Evolutionary conservation across 345 rosid species (phyloP), one percentile per base, ranked within the genome.

Genomic region (Rhodamnia rubescens): DNA sequence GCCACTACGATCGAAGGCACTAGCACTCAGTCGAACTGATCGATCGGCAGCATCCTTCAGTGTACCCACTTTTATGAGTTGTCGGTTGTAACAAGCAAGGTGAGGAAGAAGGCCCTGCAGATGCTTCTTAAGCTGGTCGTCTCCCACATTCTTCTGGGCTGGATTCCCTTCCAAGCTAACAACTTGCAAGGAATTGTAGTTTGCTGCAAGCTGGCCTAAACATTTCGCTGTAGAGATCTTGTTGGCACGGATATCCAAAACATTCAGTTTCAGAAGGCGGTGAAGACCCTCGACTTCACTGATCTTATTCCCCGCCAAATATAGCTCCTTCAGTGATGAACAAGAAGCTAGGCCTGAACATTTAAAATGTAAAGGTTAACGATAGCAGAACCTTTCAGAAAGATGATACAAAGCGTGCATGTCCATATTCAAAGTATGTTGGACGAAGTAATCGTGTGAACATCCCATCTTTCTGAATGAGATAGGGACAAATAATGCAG

Each of bases 141-240:
- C 99, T 85, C 99, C 99, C 32, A 96, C 97, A 84, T 96, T 97
- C 88, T 95, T 95, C 92, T 96, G 99, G 11, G 98, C 99, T 40
- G 99, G 98, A 89, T 96, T 97, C 83, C 99, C 99, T 89, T 97
- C 99, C 93, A 97, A 88, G 94, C 98, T 94, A 87, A 96, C 93
- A 84, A 98, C 98, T 88, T 96, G 99, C 88, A 97, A 90, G 78
- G 99, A 96, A 85, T 87, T 95, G 93, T 95, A 95, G 90, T 96
- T 96, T n/a, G 99, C 98, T 24, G 99, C 99, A 13, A 97, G 98
- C 89, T 94, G 99, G 85, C 98, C 99, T 8, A 97, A 93, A 85
- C 93, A 91, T 89, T 96, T 97, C 83, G 98, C 90, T 9, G 97
- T 94, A 10, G 98, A 92, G 84, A 97, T 91, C 90, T 96, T 97